These are phyloP conservation scores for Ascomycota sp. DNA, from an alignment of 2,329 filamentous ascomycete genomes.

Conservation along the genomic window DNA sequence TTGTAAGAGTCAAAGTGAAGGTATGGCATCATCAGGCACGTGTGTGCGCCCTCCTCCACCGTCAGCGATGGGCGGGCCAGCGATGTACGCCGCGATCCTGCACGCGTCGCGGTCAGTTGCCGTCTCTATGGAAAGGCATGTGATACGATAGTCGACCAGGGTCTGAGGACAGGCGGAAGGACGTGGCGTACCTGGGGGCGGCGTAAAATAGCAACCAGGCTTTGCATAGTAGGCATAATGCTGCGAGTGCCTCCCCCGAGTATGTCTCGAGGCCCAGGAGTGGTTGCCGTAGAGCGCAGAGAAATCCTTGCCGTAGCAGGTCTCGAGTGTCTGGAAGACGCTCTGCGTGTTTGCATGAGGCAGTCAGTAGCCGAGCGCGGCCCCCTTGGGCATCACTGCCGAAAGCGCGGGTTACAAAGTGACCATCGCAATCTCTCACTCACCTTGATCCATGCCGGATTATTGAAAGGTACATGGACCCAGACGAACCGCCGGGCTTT, in stretches of 20 bases:
- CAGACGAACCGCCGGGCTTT: constrained; percentile 30
- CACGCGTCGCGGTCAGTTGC: fast-evolving
- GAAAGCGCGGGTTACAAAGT: too few species aligned
- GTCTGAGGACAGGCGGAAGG: too few species aligned
- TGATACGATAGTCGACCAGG: too few species aligned
- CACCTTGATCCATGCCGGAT: constrained; percentile 37
- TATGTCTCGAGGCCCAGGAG: constrained; percentile 27
- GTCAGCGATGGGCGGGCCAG: constrained; percentile 10
- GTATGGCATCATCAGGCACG: constrained; percentile 35
- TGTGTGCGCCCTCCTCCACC: constrained; percentile 13
- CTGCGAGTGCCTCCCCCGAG: constrained; percentile 26
- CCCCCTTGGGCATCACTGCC: too few species aligned
- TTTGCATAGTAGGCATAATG: constrained; percentile 28
- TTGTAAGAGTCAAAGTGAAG: constrained; percentile 45
- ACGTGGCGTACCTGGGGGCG: too few species aligned
- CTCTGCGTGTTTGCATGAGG: too few species aligned
- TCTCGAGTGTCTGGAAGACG: constrained; percentile 23
- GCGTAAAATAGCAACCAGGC: constrained; percentile 25
- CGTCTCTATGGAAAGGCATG: too few species aligned
- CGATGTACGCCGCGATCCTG: constrained; percentile 17
- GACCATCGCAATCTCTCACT: not conserved
- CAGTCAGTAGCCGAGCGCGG: too few species aligned
- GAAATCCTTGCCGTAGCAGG: constrained; percentile 15
- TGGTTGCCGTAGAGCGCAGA: constrained; percentile 22
- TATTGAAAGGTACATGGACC: constrained; percentile 36